These are phyloP conservation scores for Pontederia paniculata DNA, from an alignment of 176 grass and related monocot species.

Conservation along the genomic window DNA sequence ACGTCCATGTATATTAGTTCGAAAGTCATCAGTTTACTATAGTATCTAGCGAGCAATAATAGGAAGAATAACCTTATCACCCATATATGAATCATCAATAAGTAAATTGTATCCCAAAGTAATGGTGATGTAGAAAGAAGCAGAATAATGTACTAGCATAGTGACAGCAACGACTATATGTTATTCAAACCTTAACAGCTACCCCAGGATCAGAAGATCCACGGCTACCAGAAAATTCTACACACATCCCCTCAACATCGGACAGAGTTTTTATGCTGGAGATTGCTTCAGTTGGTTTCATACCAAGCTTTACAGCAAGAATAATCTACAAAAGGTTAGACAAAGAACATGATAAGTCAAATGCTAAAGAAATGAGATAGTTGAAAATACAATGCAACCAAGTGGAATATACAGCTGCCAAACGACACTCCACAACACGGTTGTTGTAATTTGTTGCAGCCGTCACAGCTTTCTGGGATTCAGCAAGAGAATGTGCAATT, in stretches of 20 bases:
- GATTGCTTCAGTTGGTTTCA: constrained; percentile 50
- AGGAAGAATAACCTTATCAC: too few relatives aligned
- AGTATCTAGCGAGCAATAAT: too few relatives aligned
- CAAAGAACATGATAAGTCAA: too few relatives aligned
- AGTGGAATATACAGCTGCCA: constrained; percentile 24
- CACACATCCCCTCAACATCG: constrained; percentile 75
- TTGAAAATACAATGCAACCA: not conserved
- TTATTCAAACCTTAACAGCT: constrained; percentile 54
- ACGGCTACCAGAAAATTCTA: constrained; percentile 51
- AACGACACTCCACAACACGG: constrained; percentile 82
- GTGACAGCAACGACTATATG: too few relatives aligned
- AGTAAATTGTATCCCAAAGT: too few relatives aligned
- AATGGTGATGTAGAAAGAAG: too few relatives aligned
- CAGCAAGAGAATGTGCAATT: constrained; percentile 84
- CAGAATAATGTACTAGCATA: too few relatives aligned
- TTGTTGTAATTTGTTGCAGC: constrained; percentile 95
- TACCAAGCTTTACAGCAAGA: constrained; percentile 79
- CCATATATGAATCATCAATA: too few relatives aligned
- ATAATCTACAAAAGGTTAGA: constrained; percentile 43
- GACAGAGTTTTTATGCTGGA: constrained; percentile 67
- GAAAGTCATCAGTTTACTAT: too few relatives aligned
- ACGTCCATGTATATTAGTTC: too few relatives aligned
- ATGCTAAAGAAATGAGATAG: not conserved
- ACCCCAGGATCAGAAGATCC: constrained; percentile 67
- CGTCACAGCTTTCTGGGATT: constrained; percentile 97